Evolutionary conservation across 2,329 filamentous ascomycete genomes (phyloP).

Genomic region (Pochonia chlamydosporia): DNA sequence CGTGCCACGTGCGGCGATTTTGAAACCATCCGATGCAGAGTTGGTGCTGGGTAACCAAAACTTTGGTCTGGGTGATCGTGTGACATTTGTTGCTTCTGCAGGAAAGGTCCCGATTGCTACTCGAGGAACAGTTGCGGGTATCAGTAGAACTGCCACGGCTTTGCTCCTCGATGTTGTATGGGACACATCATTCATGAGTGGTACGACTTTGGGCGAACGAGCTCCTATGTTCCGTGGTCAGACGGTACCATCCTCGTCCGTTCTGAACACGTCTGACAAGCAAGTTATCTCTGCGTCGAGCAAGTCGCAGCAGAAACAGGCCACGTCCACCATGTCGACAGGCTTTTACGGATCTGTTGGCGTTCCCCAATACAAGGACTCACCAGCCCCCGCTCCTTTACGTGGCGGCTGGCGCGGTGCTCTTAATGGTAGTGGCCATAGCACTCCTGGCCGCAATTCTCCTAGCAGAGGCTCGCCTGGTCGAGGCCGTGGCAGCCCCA

Average conservation of each 20-base stretch:
- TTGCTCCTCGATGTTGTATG: constrained; percentile 88
- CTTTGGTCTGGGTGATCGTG: constrained; percentile 80
- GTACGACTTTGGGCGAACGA: constrained; percentile 82
- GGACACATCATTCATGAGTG: constrained; percentile 94
- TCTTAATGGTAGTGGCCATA: constrained; percentile 36
- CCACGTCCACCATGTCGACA: constrained; percentile 43
- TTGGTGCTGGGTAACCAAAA: constrained; percentile 80
- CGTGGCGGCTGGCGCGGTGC: constrained; percentile 54
- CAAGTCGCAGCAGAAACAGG: constrained; percentile 43
- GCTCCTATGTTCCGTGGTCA: constrained; percentile 92
- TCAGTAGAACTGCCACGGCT: constrained; percentile 79
- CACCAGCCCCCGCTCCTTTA: constrained; percentile 47
- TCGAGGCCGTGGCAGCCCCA: constrained; percentile 33
- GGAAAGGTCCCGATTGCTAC: constrained; percentile 93
- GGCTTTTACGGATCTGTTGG: constrained; percentile 50
- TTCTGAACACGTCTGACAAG: constrained; percentile 78
- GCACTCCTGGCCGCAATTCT: constrained; percentile 27
- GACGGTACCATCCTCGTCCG: constrained; percentile 80
- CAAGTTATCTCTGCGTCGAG: constrained; percentile 70
- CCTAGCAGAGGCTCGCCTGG: constrained; percentile 29
- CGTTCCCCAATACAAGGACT: constrained; percentile 57
- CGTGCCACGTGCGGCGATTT: constrained; percentile 78
- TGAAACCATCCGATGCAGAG: constrained; percentile 95
- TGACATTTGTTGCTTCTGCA: constrained; percentile 87
- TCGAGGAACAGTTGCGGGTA: constrained; percentile 87